Base-by-base conservation (phyloP, 2,329 filamentous ascomycete species). In the Nemania sp. region DNA sequence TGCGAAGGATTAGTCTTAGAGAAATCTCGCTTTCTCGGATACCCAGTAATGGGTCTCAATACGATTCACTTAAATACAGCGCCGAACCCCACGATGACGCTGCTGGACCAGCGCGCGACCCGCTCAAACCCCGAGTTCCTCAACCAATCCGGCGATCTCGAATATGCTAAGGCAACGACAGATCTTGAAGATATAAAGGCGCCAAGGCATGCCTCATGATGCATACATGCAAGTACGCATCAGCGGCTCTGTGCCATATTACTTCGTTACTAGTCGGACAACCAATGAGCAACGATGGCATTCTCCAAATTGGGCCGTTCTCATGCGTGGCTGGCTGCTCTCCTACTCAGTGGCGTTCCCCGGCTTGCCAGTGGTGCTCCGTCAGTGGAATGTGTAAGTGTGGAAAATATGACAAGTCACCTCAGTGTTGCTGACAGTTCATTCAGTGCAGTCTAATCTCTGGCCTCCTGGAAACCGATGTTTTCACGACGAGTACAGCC, bases 61-160 rank as follows among this genome's bases (percentile, higher is more conserved):
- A 29, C 25, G 25, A 29, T 29, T 7, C 3, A 29, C 25, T 29
- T 29, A 29, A 29, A 29, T 29, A 29, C 25, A 29, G 4, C 25
- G 25, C 25, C 25, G 25, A 29, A n/a, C 7, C 25, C 4, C 25
- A 29, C 25, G 25, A 29, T 29, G 25, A 29, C 25, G 25, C 4
- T 7, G 25, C 7, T 29, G 25, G 25, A 29, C 25, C 25, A 29
- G 25, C 35, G 35, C 35, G 4, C 2, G 52, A 47, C 52, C 52
- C 52, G 13, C 42, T 37, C 9, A 55, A 55, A 48, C 53, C 53
- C 53, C 17, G 53, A 55, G 53, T 55, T 55, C 29, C 20, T 21
- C 2, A 2, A 20, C 25, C 25, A 7, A 3, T n/a, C n/a, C n/a
- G n/a, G n/a, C n/a, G n/a, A n/a, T n/a, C n/a, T n/a, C n/a, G n/a